These are phyloP conservation scores for Daedalea quercina DNA, from an alignment of 768 basidiomycete genomes.

Conservation along the genomic window DNA sequence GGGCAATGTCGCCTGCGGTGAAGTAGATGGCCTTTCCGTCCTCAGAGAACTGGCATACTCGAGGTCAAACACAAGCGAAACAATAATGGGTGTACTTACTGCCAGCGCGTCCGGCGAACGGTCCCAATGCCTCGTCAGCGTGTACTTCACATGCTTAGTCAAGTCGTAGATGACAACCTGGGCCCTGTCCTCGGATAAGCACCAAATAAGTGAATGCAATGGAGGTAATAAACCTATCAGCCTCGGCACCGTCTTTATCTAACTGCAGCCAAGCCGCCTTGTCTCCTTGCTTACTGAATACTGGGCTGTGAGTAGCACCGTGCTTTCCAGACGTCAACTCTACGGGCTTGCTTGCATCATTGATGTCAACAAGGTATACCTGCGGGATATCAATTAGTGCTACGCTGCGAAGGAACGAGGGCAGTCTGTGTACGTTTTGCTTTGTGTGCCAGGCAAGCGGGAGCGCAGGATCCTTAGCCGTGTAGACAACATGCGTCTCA, in stretches of 20 bases:
- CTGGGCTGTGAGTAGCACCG: slow-evolving; percentile 74
- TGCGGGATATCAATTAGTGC: slow-evolving; percentile 19
- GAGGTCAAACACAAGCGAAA: background rate
- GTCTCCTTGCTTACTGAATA: slow-evolving; percentile 57
- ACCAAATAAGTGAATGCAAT: background rate
- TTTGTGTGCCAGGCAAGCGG: slow-evolving; percentile 83
- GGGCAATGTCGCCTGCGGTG: slow-evolving; percentile 73
- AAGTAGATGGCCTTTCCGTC: slow-evolving; percentile 66
- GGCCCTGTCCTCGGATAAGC: slow-evolving; percentile 33
- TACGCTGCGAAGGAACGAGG: background rate
- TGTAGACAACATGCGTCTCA: slow-evolving; percentile 64
- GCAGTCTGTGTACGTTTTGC: slow-evolving; percentile 57
- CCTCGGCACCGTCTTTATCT: slow-evolving; percentile 83
- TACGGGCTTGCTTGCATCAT: slow-evolving; percentile 39
- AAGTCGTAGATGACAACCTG: slow-evolving; percentile 81
- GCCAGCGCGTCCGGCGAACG: slow-evolving; percentile 59
- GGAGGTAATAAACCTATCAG: slow-evolving; percentile 50
- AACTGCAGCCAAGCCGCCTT: slow-evolving; percentile 88
- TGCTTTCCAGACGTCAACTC: slow-evolving; percentile 81
- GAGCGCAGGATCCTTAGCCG: slow-evolving; percentile 76
- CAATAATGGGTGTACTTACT: slow-evolving; percentile 30
- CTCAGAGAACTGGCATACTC: slow-evolving; percentile 55
- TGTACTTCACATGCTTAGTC: slow-evolving; percentile 55
- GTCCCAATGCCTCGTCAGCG: slow-evolving; percentile 82
- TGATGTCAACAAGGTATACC: slow-evolving; percentile 66